A percentile compares a stretch with the other conserved stretches of the same genome.
Conservation (phyloP, 2,329 filamentous ascomycete species). For the Leptosphaerulina australis region DNA sequence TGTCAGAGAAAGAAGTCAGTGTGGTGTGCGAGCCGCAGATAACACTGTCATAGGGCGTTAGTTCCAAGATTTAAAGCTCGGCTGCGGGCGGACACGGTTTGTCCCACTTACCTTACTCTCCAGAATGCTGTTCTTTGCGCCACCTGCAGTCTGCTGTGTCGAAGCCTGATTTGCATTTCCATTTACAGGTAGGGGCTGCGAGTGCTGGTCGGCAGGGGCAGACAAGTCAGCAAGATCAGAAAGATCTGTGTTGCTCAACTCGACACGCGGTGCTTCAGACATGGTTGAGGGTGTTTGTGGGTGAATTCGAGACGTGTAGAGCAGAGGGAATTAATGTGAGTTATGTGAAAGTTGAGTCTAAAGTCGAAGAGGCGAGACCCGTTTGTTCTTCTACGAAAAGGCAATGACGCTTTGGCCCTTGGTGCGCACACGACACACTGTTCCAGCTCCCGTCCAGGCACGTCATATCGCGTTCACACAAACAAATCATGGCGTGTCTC, state of each 20-base stretch:
- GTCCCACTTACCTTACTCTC: conserved; percentile 53
- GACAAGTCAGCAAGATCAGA: conserved; percentile 36
- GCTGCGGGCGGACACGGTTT: conserved; percentile 35
- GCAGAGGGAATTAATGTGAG: background rate
- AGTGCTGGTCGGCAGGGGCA: conserved; percentile 28
- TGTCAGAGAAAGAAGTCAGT: conserved; percentile 36
- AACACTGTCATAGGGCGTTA: conserved; percentile 48
- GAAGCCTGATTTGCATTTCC: conserved; percentile 30
- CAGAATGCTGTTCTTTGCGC: conserved; percentile 47
- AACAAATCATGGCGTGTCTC: conserved; percentile 13
- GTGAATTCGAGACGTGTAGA: conserved; percentile 1
- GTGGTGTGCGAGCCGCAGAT: conserved; percentile 46
- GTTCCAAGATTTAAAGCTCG: conserved; percentile 37
- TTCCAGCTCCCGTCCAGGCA: conserved; percentile 15
- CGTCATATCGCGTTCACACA: conserved; percentile 20
- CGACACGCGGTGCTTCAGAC: conserved; percentile 43
- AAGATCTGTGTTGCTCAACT: conserved; percentile 35
- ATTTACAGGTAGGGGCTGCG: conserved; percentile 27
- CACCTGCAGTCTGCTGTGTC: conserved; percentile 33
- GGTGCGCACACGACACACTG: conserved; percentile 15
- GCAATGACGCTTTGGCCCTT: conserved; percentile 15
- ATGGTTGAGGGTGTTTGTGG: conserved; percentile 23
- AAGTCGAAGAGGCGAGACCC: conserved; percentile 1
- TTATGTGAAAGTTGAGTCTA: conserved; percentile 8
- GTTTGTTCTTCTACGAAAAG: conserved; percentile 17